A percentile compares a stretch with the other conserved stretches of the same genome.
Conservation (phyloP, 345 rosid genomes). For the Citrus trifoliata region DNA sequence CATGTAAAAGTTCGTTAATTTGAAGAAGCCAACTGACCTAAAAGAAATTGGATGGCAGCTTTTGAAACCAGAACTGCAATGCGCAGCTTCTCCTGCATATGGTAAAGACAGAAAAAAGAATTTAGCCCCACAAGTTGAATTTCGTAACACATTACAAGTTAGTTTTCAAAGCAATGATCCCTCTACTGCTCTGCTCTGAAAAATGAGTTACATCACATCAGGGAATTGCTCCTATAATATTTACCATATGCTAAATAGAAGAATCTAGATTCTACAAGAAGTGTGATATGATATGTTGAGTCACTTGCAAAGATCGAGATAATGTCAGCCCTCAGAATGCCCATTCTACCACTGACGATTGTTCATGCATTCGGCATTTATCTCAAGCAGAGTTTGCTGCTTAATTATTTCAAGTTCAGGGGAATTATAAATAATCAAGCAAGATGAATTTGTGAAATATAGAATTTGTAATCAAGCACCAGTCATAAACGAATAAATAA, state of each 20-base stretch:
- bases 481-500: background rate
- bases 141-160: background rate
- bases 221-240: background rate
- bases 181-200: background rate
- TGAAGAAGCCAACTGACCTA: slow-evolving; percentile 42
- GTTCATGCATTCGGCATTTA: too few species aligned
- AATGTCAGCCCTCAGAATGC: background rate
- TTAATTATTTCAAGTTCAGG: background rate
- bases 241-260: background rate
- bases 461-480: background rate
- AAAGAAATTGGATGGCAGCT: slow-evolving; percentile 83
- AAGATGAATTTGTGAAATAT: background rate
- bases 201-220: background rate
- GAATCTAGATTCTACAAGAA: background rate
- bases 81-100: slow-evolving; percentile 75
- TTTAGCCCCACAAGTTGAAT: background rate
- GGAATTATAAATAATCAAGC: background rate
- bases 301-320: background rate
- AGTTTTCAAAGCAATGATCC: background rate
- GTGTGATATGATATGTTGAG: too few species aligned
- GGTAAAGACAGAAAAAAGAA: background rate
- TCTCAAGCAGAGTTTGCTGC: background rate
- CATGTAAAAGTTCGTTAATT: background rate
- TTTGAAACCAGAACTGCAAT: slow-evolving; percentile 87
- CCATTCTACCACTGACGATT: background rate